These are phyloP conservation scores for Silene vulgaris DNA, from an alignment of 179 eudicot species.

Conservation along the genomic window DNA sequence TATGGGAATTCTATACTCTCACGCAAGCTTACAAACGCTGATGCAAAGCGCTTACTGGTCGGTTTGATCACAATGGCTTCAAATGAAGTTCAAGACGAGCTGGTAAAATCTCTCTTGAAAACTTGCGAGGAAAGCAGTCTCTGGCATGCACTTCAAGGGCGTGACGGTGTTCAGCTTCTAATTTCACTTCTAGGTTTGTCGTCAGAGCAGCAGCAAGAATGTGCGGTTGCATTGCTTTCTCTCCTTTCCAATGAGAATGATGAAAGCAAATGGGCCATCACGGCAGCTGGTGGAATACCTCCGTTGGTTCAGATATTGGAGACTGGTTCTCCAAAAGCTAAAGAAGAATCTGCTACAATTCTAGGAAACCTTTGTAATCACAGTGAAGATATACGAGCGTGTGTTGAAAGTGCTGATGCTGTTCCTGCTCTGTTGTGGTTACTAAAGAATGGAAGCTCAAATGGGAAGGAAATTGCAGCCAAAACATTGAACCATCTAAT, in stretches of 20 bases:
- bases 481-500: conserved; percentile 88
- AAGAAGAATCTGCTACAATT: conserved; percentile 91
- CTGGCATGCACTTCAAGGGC: conserved; percentile 94
- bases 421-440: conserved; percentile 99
- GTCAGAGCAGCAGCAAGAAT: conserved; percentile 98
- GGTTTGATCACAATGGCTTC: conserved; percentile 98
- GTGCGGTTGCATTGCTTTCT: conserved; percentile 90
- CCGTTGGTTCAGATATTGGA: conserved; percentile 97
- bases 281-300: conserved; percentile 99
- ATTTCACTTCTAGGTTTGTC: conserved; percentile 98
- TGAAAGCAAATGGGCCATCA: conserved; percentile 99
- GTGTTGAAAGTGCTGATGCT: conserved; percentile 99
- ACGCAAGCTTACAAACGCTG: conserved; percentile 72
- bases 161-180: conserved; percentile 95
- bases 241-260: conserved; percentile 86
- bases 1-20: conserved; percentile 74
- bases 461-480: conserved; percentile 95
- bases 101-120: conserved; percentile 68
- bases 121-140: conserved; percentile 80
- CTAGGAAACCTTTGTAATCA: conserved; percentile 97
- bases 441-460: conserved; percentile 85
- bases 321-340: conserved; percentile 93
- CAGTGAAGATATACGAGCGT: conserved; percentile 96
- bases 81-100: conserved; percentile 88
- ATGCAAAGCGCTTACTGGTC: conserved; percentile 82